These are phyloP conservation scores for Solanum arcanum DNA, from an alignment of 257 asterid genomes.

Conservation along the genomic window DNA sequence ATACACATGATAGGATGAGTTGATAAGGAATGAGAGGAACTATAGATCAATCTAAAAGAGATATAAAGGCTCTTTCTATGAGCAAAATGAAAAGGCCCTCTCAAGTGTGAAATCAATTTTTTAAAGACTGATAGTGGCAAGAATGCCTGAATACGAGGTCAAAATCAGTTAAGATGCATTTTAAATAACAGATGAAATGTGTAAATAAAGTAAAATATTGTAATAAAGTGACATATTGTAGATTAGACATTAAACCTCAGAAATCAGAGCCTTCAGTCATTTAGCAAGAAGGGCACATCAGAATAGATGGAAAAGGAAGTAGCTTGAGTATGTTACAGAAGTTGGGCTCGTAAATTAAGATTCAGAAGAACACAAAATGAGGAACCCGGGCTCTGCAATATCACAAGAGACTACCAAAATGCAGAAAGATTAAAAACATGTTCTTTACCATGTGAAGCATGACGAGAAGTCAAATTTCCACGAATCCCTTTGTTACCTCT, in stretches of 20 bases:
- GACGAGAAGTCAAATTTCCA: constrained; percentile 47
- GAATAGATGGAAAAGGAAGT: background rate
- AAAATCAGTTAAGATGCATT: background rate
- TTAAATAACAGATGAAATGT: background rate
- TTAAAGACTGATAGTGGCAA: background rate
- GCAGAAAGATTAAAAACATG: background rate
- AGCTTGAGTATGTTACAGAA: background rate
- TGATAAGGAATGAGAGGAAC: background rate
- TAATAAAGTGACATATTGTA: background rate
- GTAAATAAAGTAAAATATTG: background rate
- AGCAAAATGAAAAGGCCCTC: background rate
- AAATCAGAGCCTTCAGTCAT: background rate
- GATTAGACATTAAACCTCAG: background rate
- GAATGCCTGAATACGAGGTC: background rate
- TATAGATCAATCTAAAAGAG: background rate
- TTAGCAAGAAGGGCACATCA: background rate
- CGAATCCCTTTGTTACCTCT: constrained; percentile 56
- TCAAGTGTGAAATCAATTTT: background rate
- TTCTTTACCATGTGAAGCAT: constrained; percentile 46
- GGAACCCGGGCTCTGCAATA: background rate
- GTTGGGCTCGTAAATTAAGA: background rate
- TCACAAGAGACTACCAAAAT: background rate
- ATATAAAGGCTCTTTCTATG: background rate
- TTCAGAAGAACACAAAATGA: background rate
- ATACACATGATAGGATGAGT: constrained; percentile 1